Evolutionary conservation across 2,329 filamentous ascomycete species (phyloP), one percentile per base, ranked within the genome.

Genomic region (Sphaceloma murrayae): DNA sequence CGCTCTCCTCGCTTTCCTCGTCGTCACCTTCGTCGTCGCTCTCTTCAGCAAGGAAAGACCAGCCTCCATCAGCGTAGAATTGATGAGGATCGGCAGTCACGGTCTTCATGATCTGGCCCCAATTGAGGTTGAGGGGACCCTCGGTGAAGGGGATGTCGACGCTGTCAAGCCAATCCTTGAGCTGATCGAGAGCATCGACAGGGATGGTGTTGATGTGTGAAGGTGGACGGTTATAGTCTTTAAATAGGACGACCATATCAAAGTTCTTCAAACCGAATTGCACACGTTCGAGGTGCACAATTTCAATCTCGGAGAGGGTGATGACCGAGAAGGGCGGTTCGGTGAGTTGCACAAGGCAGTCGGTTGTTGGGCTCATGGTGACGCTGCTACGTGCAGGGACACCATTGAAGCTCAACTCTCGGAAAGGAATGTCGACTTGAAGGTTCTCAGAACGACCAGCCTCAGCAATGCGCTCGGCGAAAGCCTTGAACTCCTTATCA

Each of bases 101-200:
- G 0, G 91, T 98, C 74, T 98, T 98, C 87, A 98, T 98, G 60
- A 98, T 98, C 11, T 88, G 94, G 8, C 85, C 83, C 91, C 91
- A 98, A 72, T 96, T 96, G 46, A 98, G 74, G 68, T 98, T 98
- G 54, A 98, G 78, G 1, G 89, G 91, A 46, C 91, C 91, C 64
- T 98, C 93, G 9, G 79, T 84, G 69, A 81, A 96, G 13, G 91
- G 81, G 58, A 98, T 94, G 58, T 98, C 89, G 36, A 91, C 88
- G 1, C 82, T 88, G 64, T 98, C 89, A 7, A 98, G 76, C 80
- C 91, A 98, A 59, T 98, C 93, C 65, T 96, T 96, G 53, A 98
- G 89, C 44, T 85, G 81, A 54, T 98, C 91, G 3, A 98, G 73
- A 2, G 82, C 85, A 60, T 98, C 91, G 17, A 98, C 86, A 0